Evolutionary conservation across 345 rosid genomes (phyloP).

Genomic region (Murraya paniculata): DNA sequence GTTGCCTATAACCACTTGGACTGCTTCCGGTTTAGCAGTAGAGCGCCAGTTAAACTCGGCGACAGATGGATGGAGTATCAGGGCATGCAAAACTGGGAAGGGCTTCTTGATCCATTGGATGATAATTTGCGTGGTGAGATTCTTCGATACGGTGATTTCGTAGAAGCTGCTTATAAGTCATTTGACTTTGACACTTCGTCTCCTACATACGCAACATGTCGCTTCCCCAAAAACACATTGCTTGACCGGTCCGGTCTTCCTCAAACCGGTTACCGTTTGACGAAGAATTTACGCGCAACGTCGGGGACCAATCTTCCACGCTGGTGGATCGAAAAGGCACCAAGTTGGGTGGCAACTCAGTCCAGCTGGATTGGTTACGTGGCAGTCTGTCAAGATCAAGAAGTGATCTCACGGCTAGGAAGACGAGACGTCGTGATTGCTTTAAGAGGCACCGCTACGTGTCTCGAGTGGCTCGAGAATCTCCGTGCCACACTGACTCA

Average conservation of each 20-base stretch:
- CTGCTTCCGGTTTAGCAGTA: not conserved
- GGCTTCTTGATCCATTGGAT: conserved; percentile 79
- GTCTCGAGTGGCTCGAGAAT: conserved; percentile 94
- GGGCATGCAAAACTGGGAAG: conserved; percentile 61
- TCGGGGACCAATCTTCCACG: conserved; percentile 69
- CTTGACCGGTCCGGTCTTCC: conserved; percentile 57
- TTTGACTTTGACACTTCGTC: conserved; percentile 77
- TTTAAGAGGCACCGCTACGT: conserved; percentile 81
- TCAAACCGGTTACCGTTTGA: conserved; percentile 61
- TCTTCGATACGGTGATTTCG: conserved; percentile 80
- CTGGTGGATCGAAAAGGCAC: conserved; percentile 78
- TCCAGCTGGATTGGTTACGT: conserved; percentile 98
- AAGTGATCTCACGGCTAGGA: conserved; percentile 77
- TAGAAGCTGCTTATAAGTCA: conserved; percentile 71
- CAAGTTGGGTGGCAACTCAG: conserved; percentile 56
- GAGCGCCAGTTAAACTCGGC: conserved; percentile 28
- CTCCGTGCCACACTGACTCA: conserved; percentile 69
- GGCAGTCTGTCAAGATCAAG: conserved; percentile 77
- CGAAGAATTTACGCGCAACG: conserved; percentile 67
- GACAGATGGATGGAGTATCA: conserved; percentile 59
- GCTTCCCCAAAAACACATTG: conserved; percentile 50
- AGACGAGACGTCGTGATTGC: conserved; percentile 87
- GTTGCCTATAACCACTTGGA: conserved; percentile 16
- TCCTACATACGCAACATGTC: conserved; percentile 58
- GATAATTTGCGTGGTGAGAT: conserved; percentile 71